Conservation (phyloP, 2,329 filamentous ascomycete species). For the Colletotrichum neosansevieriae region DNA sequence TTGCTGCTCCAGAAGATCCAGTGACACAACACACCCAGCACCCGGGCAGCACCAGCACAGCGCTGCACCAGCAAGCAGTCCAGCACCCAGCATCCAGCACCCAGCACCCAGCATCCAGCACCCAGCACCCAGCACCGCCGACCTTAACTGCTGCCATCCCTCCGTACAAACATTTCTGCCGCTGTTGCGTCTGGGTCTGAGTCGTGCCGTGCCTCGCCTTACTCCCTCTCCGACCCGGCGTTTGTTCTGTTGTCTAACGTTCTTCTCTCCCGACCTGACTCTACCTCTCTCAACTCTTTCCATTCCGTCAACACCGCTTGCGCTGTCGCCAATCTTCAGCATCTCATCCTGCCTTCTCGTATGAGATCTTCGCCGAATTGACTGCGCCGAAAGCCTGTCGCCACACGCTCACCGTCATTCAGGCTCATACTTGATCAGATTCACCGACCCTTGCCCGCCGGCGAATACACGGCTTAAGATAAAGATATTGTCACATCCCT, state of each 20-base stretch:
- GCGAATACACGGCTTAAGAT: neutral
- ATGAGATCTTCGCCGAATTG: slow-evolving; percentile 19
- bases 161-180: slow-evolving; percentile 23
- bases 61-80: no score
- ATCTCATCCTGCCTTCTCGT: neutral
- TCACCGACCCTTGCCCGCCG: slow-evolving; percentile 8
- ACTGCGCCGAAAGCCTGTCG: neutral
- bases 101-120: no score
- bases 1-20: neutral
- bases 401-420: neutral
- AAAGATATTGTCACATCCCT: neutral
- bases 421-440: neutral
- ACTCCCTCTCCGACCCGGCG: slow-evolving; percentile 26
- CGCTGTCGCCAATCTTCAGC: no score
- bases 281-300: neutral
- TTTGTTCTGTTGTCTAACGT: neutral
- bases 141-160: slow-evolving; percentile 29
- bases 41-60: no score
- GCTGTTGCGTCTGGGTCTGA: slow-evolving; percentile 27
- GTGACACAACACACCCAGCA: no score
- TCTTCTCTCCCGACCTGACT: neutral
- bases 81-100: no score
- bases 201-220: slow-evolving; percentile 25
- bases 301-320: neutral
- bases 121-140: neutral